These are phyloP conservation scores for Silene coronaria DNA, from an alignment of 179 eudicot species.

Conservation along the genomic window DNA sequence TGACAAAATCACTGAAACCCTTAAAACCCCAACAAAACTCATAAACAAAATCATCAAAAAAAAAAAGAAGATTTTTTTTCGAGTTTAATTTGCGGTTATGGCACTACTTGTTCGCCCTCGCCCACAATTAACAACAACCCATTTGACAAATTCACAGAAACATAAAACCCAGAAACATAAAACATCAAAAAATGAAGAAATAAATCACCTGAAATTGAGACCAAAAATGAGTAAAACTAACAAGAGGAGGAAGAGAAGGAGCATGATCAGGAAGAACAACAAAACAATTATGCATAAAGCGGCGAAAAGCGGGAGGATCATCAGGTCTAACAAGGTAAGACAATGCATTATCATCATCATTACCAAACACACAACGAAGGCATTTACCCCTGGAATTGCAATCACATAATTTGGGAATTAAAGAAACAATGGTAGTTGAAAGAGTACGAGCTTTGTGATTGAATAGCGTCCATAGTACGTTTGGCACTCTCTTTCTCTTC, in stretches of 20 bases:
- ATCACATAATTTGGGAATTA: constrained; percentile 37
- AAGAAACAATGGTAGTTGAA: constrained; percentile 43
- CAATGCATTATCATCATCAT: constrained; percentile 27
- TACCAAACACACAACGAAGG: constrained; percentile 35
- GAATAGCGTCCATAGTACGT: constrained; percentile 56
- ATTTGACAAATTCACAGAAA: neutral
- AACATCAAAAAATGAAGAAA: neutral
- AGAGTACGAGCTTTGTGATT: constrained; percentile 43
- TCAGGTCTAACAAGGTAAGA: constrained; percentile 39
- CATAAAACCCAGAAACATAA: neutral
- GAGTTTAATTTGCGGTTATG: no score
- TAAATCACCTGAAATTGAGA: constrained; percentile 50
- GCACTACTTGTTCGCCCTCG: no score
- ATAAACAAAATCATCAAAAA: neutral
- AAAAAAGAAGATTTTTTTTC: neutral
- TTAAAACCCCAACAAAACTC: no score
- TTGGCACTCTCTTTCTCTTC: constrained; percentile 47
- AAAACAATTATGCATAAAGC: constrained; percentile 44
- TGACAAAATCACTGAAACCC: no score
- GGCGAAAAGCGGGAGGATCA: constrained; percentile 51
- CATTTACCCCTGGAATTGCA: constrained; percentile 37
- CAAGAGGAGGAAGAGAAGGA: constrained; percentile 38
- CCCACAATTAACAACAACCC: neutral
- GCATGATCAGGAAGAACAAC: constrained; percentile 53
- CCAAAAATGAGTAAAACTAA: constrained; percentile 35